These are phyloP conservation scores for Phalaenopsis hybrid DNA, from an alignment of 116 monocot species.

Conservation along the genomic window DNA sequence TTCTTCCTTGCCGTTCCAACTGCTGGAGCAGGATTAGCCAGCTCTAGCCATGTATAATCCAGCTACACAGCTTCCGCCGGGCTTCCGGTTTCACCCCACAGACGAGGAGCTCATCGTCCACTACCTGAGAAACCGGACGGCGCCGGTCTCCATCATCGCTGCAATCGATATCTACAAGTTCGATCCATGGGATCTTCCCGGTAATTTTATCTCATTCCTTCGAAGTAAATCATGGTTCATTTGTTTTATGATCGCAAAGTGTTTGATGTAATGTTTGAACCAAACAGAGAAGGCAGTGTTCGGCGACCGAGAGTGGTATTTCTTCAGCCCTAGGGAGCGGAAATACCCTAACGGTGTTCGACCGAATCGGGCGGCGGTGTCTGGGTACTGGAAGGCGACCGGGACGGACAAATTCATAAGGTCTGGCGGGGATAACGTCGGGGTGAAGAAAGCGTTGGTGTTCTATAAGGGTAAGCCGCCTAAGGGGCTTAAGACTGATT, in stretches of 20 bases:
- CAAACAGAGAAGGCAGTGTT: constrained; percentile 18
- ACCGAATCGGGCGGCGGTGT: constrained; percentile 18
- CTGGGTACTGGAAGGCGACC: constrained; percentile 29
- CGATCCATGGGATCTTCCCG: constrained; percentile 27
- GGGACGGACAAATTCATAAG: constrained; percentile 15
- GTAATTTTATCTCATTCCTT: constrained; percentile 1
- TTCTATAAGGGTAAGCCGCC: constrained; percentile 21
- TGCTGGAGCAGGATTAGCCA: constrained; percentile 1
- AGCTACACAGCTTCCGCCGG: constrained; percentile 16
- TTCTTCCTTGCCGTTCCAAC: neutral
- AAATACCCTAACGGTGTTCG: constrained; percentile 28
- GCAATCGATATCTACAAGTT: constrained; percentile 24
- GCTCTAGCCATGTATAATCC: constrained; percentile 13
- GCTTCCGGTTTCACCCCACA: constrained; percentile 27
- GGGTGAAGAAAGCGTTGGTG: constrained; percentile 22
- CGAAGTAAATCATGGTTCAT: too few species aligned
- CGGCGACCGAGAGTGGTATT: constrained; percentile 24
- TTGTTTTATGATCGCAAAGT: neutral
- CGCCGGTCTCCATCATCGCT: constrained; percentile 21
- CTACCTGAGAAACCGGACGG: constrained; percentile 13
- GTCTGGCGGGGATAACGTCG: neutral
- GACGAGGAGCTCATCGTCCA: constrained; percentile 26
- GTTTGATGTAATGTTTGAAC: neutral
- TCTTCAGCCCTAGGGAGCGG: constrained; percentile 24
- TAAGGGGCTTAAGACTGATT: constrained; percentile 36